Conservation (phyloP, 2,329 filamentous ascomycete genomes). For the Neocatenulostroma microsporum region DNA sequence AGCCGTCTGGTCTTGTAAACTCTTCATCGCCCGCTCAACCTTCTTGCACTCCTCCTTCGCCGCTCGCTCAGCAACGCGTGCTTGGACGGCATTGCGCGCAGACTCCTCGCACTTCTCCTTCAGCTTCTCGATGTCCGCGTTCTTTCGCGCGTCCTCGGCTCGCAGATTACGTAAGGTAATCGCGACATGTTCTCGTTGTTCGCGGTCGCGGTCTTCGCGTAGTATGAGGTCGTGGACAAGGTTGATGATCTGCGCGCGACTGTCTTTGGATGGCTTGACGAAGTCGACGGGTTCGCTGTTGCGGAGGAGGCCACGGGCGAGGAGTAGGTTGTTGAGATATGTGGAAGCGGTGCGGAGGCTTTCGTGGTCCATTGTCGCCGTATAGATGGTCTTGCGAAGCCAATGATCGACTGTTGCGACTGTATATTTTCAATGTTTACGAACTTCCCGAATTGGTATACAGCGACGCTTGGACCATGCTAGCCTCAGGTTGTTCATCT, state of each 20-base stretch:
- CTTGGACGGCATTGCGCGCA: slow-evolving; percentile 60
- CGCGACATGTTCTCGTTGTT: slow-evolving; percentile 76
- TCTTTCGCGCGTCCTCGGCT: slow-evolving; percentile 65
- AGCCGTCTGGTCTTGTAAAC: slow-evolving; percentile 75
- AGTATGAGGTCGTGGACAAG: slow-evolving; percentile 89
- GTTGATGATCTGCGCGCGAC: slow-evolving; percentile 82
- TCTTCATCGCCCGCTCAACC: slow-evolving; percentile 63
- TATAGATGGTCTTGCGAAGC: neutral
- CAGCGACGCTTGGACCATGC: no score
- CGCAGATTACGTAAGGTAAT: slow-evolving; percentile 69
- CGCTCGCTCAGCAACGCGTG: slow-evolving; percentile 64
- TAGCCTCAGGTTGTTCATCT: no score
- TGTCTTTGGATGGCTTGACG: slow-evolving; percentile 55
- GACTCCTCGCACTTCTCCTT: slow-evolving; percentile 43
- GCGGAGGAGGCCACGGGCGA: slow-evolving; percentile 55
- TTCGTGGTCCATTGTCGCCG: slow-evolving; percentile 35
- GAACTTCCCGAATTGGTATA: no score
- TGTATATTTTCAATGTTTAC: neutral
- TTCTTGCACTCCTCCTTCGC: slow-evolving; percentile 76
- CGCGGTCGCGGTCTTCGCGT: slow-evolving; percentile 85
- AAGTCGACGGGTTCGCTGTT: slow-evolving; percentile 74
- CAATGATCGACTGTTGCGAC: neutral
- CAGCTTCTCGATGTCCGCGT: slow-evolving; percentile 51
- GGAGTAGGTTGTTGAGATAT: slow-evolving; percentile 58
- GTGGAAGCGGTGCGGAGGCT: slow-evolving; percentile 54